Conservation (phyloP, 2,329 filamentous ascomycete species). For the Cladosporium velox region DNA sequence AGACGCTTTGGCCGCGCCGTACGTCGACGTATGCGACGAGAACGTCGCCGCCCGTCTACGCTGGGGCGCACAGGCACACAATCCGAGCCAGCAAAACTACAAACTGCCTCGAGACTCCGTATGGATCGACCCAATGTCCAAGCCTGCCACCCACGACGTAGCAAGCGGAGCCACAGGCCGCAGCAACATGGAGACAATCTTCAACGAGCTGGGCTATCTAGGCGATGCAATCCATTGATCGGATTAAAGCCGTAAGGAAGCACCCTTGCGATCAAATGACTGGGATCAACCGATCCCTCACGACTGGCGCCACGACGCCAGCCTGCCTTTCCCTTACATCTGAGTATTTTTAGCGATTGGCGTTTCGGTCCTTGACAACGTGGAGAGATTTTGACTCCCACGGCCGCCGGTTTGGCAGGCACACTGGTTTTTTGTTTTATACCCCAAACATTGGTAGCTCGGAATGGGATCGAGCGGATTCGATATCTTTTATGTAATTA, state of each 20-base stretch:
- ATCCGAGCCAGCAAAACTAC: slow-evolving; percentile 17
- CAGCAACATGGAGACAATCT: slow-evolving; percentile 31
- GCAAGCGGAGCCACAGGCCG: not conserved
- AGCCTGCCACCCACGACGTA: not conserved
- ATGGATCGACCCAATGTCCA: not conserved
- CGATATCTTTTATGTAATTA: not conserved
- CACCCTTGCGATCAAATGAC: not conserved
- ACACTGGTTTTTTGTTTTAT: not conserved
- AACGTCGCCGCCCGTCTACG: slow-evolving; percentile 9
- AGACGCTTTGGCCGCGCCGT: not conserved
- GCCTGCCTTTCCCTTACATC: not conserved
- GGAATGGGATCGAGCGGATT: not conserved
- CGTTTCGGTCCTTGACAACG: not conserved
- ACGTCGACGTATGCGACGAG: not conserved
- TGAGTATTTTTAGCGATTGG: not conserved
- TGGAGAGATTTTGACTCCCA: not conserved
- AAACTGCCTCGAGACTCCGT: not conserved
- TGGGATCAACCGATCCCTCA: not conserved
- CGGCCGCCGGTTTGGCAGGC: slow-evolving; percentile 9
- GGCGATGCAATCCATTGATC: slow-evolving; percentile 29
- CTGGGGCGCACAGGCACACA: slow-evolving; percentile 10
- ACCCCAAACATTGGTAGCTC: not conserved
- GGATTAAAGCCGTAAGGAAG: not conserved
- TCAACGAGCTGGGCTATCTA: slow-evolving; percentile 37
- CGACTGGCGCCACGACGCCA: not conserved